Evolutionary conservation across 2,329 filamentous ascomycete genomes (phyloP).

Genomic region (Cladorrhinum sp.): DNA sequence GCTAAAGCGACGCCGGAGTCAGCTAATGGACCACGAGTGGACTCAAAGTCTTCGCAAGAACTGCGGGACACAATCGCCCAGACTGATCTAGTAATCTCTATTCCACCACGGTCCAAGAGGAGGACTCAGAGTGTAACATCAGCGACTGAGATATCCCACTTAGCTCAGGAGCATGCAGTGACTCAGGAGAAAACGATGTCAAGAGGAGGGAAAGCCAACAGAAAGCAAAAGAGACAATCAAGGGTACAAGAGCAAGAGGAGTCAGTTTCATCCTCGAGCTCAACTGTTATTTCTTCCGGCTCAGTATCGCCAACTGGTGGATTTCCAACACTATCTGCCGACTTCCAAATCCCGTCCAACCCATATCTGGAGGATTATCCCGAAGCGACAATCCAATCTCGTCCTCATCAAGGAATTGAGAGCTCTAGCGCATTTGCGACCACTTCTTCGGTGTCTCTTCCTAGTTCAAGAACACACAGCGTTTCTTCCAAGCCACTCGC

Average conservation of each 20-base stretch:
- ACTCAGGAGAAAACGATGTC: not conserved
- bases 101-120: slow-evolving; percentile 25
- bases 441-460: slow-evolving; percentile 15
- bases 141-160: not conserved
- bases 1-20: not conserved
- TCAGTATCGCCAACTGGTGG: slow-evolving; percentile 2
- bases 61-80: not conserved
- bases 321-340: not conserved
- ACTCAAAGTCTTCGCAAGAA: not conserved
- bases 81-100: slow-evolving; percentile 2
- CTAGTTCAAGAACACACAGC: slow-evolving; percentile 6
- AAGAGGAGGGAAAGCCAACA: not conserved
- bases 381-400: not conserved
- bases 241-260: slow-evolving; percentile 1
- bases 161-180: not conserved
- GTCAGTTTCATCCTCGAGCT: slow-evolving; percentile 9
- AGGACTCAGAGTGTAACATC: slow-evolving; percentile 4
- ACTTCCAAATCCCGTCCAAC: slow-evolving; percentile 13
- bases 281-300: slow-evolving; percentile 5
- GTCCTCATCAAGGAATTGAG: not conserved
- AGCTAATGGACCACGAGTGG: not conserved
- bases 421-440: slow-evolving; percentile 9
- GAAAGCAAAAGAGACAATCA: slow-evolving; percentile 1
- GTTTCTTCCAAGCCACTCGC: not conserved
- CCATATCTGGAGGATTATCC: slow-evolving; percentile 14